These are phyloP conservation scores for Tanacetum coccineum DNA, from an alignment of 129 eudicot genomes.

Conservation along the genomic window DNA sequence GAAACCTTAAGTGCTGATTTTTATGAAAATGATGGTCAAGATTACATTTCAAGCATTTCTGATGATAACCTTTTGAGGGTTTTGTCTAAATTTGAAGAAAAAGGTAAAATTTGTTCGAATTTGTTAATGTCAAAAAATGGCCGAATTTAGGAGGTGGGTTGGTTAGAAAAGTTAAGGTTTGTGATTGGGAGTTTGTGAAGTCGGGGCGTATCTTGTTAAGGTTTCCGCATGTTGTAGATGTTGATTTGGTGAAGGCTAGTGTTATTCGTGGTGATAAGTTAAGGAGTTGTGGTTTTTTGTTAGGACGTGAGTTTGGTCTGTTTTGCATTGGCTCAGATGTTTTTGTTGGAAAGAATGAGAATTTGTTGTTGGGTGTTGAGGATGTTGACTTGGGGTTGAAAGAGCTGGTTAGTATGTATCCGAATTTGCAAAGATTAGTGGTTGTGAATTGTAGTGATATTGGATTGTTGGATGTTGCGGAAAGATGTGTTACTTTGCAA, in stretches of 20 bases:
- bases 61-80: conserved; percentile 54
- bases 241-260: conserved; percentile 55
- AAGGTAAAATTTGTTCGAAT: conserved; percentile 36
- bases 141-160: conserved; percentile 57
- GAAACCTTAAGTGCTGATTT: conserved; percentile 33
- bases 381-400: conserved; percentile 56
- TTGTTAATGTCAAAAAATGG: conserved; percentile 69
- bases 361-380: conserved; percentile 23
- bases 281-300: conserved; percentile 33
- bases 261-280: conserved; percentile 33
- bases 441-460: conserved; percentile 60
- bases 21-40: conserved; percentile 25
- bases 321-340: conserved; percentile 42
- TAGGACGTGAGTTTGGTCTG: conserved; percentile 36
- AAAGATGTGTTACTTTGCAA: conserved; percentile 62
- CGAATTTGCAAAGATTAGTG: conserved; percentile 55
- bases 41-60: conserved; percentile 50
- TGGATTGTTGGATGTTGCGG: conserved; percentile 61
- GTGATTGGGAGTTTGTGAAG: conserved; percentile 64
- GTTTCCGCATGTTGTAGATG: conserved; percentile 64
- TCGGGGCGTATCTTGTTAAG: conserved; percentile 56
- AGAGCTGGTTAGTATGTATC: conserved; percentile 41
- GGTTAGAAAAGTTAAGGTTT: conserved; percentile 44
- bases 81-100: conserved; percentile 40
- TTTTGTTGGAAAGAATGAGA: conserved; percentile 15